Evolutionary conservation across 257 asterid genomes (phyloP), one percentile per base, ranked within the genome.

Genomic region (Plectranthus barbatus): DNA sequence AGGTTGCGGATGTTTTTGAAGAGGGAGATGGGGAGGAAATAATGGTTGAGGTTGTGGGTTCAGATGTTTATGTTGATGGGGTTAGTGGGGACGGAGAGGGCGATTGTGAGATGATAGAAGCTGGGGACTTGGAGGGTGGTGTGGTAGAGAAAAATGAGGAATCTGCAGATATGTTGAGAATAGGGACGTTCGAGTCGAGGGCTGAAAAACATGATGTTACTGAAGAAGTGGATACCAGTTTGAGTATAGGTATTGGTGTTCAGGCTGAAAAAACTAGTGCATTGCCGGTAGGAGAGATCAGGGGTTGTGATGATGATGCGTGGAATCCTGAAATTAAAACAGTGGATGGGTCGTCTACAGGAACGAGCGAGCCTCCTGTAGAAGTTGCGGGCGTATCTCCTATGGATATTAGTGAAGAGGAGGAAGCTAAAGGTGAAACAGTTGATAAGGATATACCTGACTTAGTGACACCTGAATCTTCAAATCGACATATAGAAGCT

Each of bases 21-120:
- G 90, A 57, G 60, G 83, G 77, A 21, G 91, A 80, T 39, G 87
- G 72, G 12, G 90, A 71, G 56, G 95, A 88, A 73, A 72, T 86
- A 59, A 88, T 88, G 94, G 86, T 88, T 26, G 98, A 88, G 69
- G 71, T 88, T 69, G 95, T 88, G 67, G 95, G 93, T 47, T 79
- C 99, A 15, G 88, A 89, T 74, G 90, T 86, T 65, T 79, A 67
- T 73, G 93, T 89, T 39, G 96, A 85, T 82, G 95, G 95, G 52
- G 66, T 85, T 13, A 64, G 86, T 73, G 81, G 81, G 18, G 37
- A 57, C 3, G 75, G 47, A 51, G 85, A 70, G 26, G 80, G 9
- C 0, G 50, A 58, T 6, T 20, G 34, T 3, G 64, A 58, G 51
- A 58, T 58, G 64, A 50, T 19, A 21, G 64, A 75, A 57, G 77